A percentile compares a stretch with the other conserved stretches of the same genome.
phyloP scores from a whole-genome alignment of 345 rosid species.

The Zanthoxylum bungeanum region DNA sequence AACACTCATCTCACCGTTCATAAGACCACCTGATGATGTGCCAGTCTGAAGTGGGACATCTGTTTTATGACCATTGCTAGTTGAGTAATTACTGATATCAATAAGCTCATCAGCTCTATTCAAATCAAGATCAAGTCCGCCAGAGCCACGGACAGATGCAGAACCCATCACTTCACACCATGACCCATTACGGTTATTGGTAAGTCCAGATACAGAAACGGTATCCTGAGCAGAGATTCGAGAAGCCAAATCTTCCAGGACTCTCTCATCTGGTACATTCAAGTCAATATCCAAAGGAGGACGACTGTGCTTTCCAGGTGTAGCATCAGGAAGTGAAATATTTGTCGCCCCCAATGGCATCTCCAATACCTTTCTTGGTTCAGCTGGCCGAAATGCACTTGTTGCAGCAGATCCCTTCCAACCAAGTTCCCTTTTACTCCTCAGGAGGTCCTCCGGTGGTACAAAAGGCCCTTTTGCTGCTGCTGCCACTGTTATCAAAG shows the following conservation, averaged over 20 bases:
- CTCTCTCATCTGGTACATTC: slow-evolving; percentile 81
- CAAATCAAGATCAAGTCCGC: slow-evolving; percentile 85
- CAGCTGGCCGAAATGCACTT: slow-evolving; percentile 97
- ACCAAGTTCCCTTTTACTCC: slow-evolving; percentile 66
- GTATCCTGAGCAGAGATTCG: slow-evolving; percentile 34
- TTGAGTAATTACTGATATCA: slow-evolving; percentile 41
- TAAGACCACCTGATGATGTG: slow-evolving; percentile 29
- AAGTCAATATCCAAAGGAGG: slow-evolving; percentile 70
- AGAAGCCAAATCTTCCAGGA: slow-evolving; percentile 64
- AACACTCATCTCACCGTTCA: slow-evolving; percentile 36
- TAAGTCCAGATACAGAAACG: slow-evolving; percentile 26
- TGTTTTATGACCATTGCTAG: slow-evolving; percentile 34
- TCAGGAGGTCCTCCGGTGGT: slow-evolving; percentile 69
- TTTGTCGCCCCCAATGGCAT: slow-evolving; percentile 30
- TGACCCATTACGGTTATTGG: slow-evolving; percentile 26
- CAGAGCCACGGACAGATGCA: slow-evolving; percentile 36
- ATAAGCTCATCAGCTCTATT: slow-evolving; percentile 61
- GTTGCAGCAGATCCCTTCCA: slow-evolving; percentile 99
- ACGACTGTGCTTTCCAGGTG: slow-evolving; percentile 43
- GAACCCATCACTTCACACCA: slow-evolving; percentile 32
- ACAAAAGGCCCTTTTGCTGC: slow-evolving; percentile 89
- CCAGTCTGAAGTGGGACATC: slow-evolving; percentile 36
- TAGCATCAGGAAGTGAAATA: slow-evolving; percentile 33
- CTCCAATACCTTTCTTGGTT: slow-evolving; percentile 63
- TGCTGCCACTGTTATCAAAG: slow-evolving; percentile 76